Conservation (phyloP, 768 basidiomycete genomes). For the Fibroporia radiculosa region DNA sequence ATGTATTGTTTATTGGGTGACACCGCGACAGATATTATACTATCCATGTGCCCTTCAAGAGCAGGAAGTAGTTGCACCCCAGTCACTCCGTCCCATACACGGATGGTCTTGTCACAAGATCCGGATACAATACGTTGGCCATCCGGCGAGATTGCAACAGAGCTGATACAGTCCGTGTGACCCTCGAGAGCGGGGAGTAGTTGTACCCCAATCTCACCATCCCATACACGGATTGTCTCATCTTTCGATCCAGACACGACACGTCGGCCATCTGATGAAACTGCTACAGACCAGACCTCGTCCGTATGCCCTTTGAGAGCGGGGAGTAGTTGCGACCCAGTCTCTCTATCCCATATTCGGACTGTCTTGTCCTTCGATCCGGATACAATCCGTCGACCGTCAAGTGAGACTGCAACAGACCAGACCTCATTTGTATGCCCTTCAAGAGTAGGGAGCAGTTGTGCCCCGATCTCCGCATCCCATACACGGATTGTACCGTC, state of each 20-base stretch:
- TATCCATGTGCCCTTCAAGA: too few species aligned
- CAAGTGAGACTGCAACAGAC: too few species aligned
- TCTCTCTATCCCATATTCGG: too few species aligned
- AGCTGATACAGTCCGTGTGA: slow-evolving; percentile 13
- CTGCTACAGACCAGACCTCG: slow-evolving; percentile 24
- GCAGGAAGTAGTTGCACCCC: too few species aligned
- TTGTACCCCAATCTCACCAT: slow-evolving; percentile 4
- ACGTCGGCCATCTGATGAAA: slow-evolving; percentile 7
- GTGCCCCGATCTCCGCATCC: too few species aligned
- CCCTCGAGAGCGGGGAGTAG: slow-evolving; percentile 10
- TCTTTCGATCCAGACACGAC: slow-evolving; percentile 12
- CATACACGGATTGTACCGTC: too few species aligned
- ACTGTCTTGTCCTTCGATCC: too few species aligned
- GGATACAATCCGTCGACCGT: too few species aligned
- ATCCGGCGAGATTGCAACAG: slow-evolving; percentile 20
- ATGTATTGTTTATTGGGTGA: slow-evolving; percentile 4
- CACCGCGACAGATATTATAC: slow-evolving; percentile 8
- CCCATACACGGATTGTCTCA: slow-evolving; percentile 8
- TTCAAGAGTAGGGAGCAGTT: too few species aligned
- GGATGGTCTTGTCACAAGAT: slow-evolving; percentile 17
- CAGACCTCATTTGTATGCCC: too few species aligned
- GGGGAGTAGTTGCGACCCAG: too few species aligned
- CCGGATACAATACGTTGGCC: slow-evolving; percentile 19
- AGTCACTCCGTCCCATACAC: slow-evolving; percentile 19
- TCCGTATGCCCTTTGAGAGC: slow-evolving; percentile 8